Evolutionary conservation across 1,284 basidiomycete genomes (phyloP), one percentile per base, ranked within the genome.

Genomic region (Cutaneotrichosporon cyanovorans): DNA sequence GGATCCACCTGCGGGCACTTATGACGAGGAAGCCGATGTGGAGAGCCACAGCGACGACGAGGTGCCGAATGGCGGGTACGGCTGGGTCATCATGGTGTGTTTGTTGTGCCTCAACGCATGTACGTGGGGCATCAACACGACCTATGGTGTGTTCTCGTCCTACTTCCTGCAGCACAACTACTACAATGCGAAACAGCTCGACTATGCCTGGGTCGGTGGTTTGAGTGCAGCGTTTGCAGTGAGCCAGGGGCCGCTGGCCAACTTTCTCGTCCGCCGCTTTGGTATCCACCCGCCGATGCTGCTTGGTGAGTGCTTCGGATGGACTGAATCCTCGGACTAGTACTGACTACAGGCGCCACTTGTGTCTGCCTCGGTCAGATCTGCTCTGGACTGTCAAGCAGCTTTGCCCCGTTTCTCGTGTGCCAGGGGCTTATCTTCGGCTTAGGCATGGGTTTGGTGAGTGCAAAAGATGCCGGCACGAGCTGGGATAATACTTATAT

Each of bases 131-230:
- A 57, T 69, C 50, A 74, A 74, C 50, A 72, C 72, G 6, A 70
- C 71, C 3, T 74, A 73, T 38, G 73, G 72, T 16, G 69, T 74
- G n/a, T 74, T 68, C 57, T 61, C 71, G 6, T 60, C 70, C 11
- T 73, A 66, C 50, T 74, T 73, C 46, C 58, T 68, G 15, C 44
- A 68, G 21, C 59, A 73, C 56, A 65, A 73, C 56, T 71, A 71
- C 52, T 74, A 72, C 40, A 58, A 6, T 58, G 68, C 20, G 67
- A 62, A 22, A 61, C 70, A 19, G 61, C 65, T 73, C 40, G 59
- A 67, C 16, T 75, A 73, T 44, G 72, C 73, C 7, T 73, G 71
- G 59, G 66, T 73, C 7, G 73, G 72, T 23, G 73, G 73, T 8
- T 55, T 75, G 33, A 61, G 61, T 2, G 65, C 73, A 0, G 61